phyloP scores from a whole-genome alignment of 768 basidiomycete species.

The Agrocybe chaxingu region DNA sequence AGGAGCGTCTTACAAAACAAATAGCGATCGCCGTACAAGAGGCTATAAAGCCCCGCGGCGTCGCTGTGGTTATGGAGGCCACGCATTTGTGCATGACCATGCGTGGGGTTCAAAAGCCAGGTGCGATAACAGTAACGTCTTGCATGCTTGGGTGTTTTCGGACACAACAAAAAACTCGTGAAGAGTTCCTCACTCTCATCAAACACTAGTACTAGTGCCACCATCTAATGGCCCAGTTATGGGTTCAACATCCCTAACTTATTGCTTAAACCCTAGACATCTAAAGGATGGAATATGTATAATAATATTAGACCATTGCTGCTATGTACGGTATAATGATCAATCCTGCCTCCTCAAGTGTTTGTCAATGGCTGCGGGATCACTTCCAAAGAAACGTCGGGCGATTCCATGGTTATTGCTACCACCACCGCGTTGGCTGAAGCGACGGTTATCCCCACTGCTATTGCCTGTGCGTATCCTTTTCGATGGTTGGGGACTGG shows the following conservation, averaged over 20 bases:
- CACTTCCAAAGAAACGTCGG: slow-evolving; percentile 59
- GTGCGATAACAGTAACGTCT: slow-evolving; percentile 90
- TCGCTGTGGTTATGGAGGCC: slow-evolving; percentile 99
- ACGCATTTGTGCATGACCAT: slow-evolving; percentile 99
- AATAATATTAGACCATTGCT: slow-evolving; percentile 9
- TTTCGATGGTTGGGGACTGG: slow-evolving; percentile 46
- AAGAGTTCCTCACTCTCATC: slow-evolving; percentile 91
- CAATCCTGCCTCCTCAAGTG: slow-evolving; percentile 55
- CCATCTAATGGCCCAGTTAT: background rate
- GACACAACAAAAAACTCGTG: slow-evolving; percentile 96
- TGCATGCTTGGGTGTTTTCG: slow-evolving; percentile 99
- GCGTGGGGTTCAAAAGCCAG: slow-evolving; percentile 99
- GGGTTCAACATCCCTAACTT: slow-evolving; percentile 11
- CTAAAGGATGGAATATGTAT: slow-evolving; percentile 3
- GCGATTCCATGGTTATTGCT: slow-evolving; percentile 39
- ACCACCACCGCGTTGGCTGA: background rate
- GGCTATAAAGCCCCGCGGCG: slow-evolving; percentile 95
- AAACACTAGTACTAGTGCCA: slow-evolving; percentile 31
- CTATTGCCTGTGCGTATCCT: slow-evolving; percentile 57
- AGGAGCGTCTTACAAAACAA: slow-evolving; percentile 96
- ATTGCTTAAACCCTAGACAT: slow-evolving; percentile 7
- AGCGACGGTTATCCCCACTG: slow-evolving; percentile 37
- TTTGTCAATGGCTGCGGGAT: slow-evolving; percentile 59
- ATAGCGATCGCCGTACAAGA: slow-evolving; percentile 98
- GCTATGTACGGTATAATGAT: slow-evolving; percentile 15